A percentile compares a stretch with the other conserved stretches of the same genome.
Evolutionary conservation across 1,139 yeast genomes (phyloP).

Genomic region (Ogataea hybrid): DNA sequence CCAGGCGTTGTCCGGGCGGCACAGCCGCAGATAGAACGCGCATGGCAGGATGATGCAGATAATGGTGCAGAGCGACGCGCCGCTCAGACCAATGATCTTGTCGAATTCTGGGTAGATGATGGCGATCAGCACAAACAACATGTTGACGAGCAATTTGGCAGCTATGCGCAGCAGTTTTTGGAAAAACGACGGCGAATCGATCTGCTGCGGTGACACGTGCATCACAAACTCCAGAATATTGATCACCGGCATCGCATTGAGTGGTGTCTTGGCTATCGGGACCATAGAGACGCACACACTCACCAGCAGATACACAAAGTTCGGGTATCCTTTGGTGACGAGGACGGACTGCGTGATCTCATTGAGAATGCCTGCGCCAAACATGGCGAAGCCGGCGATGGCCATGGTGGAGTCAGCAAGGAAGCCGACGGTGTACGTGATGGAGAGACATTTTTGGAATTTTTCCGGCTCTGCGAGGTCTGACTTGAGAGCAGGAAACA

Average conservation of each 20-base stretch:
- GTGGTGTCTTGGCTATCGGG: conserved; percentile 58
- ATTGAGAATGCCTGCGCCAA: conserved; percentile 50
- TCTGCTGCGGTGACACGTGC: conserved; percentile 36
- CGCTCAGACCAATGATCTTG: conserved; percentile 53
- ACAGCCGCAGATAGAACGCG: conserved; percentile 43
- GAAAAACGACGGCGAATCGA: conserved; percentile 18
- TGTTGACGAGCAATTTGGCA: conserved; percentile 48
- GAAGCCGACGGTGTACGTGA: conserved; percentile 43
- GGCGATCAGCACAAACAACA: conserved; percentile 48
- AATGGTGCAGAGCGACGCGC: conserved; percentile 55
- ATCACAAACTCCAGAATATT: conserved; percentile 49
- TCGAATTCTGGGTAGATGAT: conserved; percentile 60
- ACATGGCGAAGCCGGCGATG: conserved; percentile 55
- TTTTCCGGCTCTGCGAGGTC: conserved; percentile 53
- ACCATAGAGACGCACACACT: conserved; percentile 51
- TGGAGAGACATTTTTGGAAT: conserved; percentile 32
- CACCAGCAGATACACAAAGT: conserved; percentile 47
- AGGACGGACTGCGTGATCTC: conserved; percentile 54
- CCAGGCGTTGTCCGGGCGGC: conserved; percentile 28
- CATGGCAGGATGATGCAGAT: conserved; percentile 58
- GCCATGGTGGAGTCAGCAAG: conserved; percentile 56
- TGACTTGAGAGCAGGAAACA: conserved; percentile 55
- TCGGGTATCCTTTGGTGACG: conserved; percentile 51
- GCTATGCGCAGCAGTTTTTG: conserved; percentile 21
- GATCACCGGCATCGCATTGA: conserved; percentile 58